Evolutionary conservation across 495 filamentous ascomycete species (phyloP).

Genomic region (Daldinia loculata): DNA sequence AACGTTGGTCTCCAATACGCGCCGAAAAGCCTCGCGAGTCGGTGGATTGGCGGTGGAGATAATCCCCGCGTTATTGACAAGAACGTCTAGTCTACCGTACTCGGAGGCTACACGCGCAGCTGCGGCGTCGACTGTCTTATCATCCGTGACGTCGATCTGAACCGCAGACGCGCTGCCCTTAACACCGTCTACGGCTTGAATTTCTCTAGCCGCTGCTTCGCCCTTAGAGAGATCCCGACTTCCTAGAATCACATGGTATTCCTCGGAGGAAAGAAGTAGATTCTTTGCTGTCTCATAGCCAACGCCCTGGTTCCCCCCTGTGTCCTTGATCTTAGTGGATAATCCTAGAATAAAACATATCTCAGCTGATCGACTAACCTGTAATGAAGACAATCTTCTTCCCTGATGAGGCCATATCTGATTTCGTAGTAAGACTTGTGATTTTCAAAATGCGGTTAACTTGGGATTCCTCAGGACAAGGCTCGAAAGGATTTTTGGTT

Average conservation of each 20-base stretch:
- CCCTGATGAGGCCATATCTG: no score
- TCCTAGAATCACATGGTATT: constrained; percentile 35
- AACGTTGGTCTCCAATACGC: constrained; percentile 54
- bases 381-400: no score
- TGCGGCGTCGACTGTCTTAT: constrained; percentile 43
- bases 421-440: no score
- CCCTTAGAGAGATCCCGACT: constrained; percentile 28
- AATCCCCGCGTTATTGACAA: constrained; percentile 50
- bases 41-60: constrained; percentile 41
- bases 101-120: constrained; percentile 45
- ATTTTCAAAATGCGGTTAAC: no score
- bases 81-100: constrained; percentile 48
- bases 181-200: constrained; percentile 16
- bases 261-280: constrained; percentile 41
- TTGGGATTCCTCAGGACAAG: no score
- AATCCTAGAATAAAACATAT: no score
- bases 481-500: no score
- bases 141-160: constrained; percentile 34
- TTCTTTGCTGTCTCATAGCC: constrained; percentile 52
- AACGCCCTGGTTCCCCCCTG: constrained; percentile 58
- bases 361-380: no score
- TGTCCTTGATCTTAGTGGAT: no score
- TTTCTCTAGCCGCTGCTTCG: constrained; percentile 7
- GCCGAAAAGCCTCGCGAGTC: constrained; percentile 45
- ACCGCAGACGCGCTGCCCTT: constrained; percentile 22